phyloP scores from a whole-genome alignment of 1,139 yeast genomes.

The Taphrina deformans region DNA sequence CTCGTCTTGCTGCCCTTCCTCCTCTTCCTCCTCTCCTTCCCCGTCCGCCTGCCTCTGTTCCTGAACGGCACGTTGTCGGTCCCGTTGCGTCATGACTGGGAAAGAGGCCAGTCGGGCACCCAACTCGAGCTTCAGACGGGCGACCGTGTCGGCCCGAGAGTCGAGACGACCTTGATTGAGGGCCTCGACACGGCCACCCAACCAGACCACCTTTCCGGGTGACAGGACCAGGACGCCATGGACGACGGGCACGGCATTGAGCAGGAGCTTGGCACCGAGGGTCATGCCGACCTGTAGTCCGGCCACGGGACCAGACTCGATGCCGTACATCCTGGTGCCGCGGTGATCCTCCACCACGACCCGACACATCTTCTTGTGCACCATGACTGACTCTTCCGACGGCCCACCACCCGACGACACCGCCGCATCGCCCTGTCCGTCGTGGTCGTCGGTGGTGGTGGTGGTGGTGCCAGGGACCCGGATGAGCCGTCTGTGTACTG shows the following conservation, averaged over 20 bases:
- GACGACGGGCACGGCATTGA: not conserved
- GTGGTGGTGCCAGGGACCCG: not conserved
- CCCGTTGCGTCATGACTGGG: not conserved
- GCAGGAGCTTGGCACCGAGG: not conserved
- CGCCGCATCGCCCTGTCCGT: not conserved
- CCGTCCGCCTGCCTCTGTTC: not conserved
- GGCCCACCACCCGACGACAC: too few relatives aligned
- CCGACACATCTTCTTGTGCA: not conserved
- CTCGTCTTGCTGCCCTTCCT: not conserved
- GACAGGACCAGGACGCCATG: slow-evolving; percentile 7
- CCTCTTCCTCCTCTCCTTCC: not conserved
- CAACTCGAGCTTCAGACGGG: not conserved
- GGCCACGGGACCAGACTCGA: not conserved
- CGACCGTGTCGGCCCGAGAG: not conserved
- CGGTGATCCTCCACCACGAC: not conserved
- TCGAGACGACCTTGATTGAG: not conserved
- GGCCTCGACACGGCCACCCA: slow-evolving; percentile 5
- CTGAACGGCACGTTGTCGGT: not conserved
- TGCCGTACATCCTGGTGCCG: not conserved
- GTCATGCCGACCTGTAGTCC: not conserved
- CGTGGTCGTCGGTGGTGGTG: not conserved
- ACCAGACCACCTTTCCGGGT: not conserved
- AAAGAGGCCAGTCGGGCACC: not conserved
- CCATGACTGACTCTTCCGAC: too few relatives aligned
- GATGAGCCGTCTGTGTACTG: not conserved